Evolutionary conservation across 768 basidiomycete species (phyloP), one percentile per base, ranked within the genome.

Genomic region (Omphalotus guepiniiformis): DNA sequence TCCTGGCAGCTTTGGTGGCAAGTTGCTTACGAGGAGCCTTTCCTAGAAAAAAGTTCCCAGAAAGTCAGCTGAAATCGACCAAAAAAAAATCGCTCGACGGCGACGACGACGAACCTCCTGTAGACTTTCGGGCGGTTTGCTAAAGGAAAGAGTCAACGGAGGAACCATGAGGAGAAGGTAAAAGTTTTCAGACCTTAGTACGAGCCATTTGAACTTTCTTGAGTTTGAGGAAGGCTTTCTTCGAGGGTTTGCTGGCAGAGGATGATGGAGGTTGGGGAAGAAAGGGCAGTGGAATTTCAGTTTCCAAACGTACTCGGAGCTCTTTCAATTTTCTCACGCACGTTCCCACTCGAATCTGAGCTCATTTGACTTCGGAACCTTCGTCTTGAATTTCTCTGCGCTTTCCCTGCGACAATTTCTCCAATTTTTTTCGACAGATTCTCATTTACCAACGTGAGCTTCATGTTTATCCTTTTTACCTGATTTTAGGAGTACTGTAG

Each of bases 111-210:
- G 58, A 58, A 84, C 93, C 93, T 87, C 95, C 95, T 55, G 95
- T 96, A 49, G 94, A 96, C 79, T 97, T 96, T 73, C 94, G 92
- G 64, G 94, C 94, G 66, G 93, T 96, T 93, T 96, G 94, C 93
- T 93, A 56, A 50, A 28, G 51, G 61, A 63, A 57, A 57, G 44
- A 60, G 63, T 62, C 47, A 63, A 54, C 58, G 58, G 57, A 27
- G 53, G 37, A 49, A 45, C 29, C 46, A 47, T 21, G 40, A 18
- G 50, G 40, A 34, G 12, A 40, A 53, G 21, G 9, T 37, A 37
- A 48, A 40, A 56, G 26, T 43, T 21, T 47, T 59, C 56, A 43
- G 54, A 87, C 88, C 82, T 92, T 93, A 64, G 90, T 93, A 62
- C 90, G 89, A 58, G 90, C 90, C 90, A 93, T 93, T 65, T 44